phyloP scores from a whole-genome alignment of 495 filamentous ascomycete genomes.

The Penicillium tannophilum region DNA sequence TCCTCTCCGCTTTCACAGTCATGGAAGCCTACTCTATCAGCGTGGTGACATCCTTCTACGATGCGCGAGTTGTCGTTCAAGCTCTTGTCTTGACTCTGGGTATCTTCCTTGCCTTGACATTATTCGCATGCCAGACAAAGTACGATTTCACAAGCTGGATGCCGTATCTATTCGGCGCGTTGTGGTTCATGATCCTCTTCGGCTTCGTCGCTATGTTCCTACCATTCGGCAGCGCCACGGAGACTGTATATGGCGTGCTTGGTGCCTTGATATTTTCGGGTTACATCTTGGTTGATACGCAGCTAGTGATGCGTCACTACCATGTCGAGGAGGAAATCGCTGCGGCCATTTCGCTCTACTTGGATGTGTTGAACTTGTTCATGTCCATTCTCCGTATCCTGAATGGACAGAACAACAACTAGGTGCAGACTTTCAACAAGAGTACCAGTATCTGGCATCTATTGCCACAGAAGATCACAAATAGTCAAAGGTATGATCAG shows the following conservation, averaged over 20 bases:
- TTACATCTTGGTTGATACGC: constrained; percentile 95
- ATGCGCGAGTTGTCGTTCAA: constrained; percentile 79
- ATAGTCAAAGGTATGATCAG: background rate
- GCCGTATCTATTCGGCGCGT: constrained; percentile 87
- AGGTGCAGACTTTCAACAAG: constrained; percentile 15
- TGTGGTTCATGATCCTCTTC: constrained; percentile 91
- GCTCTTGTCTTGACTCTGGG: constrained; percentile 88
- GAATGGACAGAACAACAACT: constrained; percentile 87
- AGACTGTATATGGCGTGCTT: constrained; percentile 81
- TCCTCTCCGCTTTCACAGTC: constrained; percentile 88
- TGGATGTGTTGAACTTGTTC: constrained; percentile 97
- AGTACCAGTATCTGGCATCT: background rate
- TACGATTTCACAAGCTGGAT: constrained; percentile 98
- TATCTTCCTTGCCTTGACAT: constrained; percentile 88
- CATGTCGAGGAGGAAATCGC: constrained; percentile 99
- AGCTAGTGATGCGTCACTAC: constrained; percentile 90
- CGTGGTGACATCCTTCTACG: constrained; percentile 87
- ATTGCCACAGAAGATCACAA: background rate
- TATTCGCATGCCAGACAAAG: constrained; percentile 96
- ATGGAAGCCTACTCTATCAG: constrained; percentile 93
- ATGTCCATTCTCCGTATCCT: constrained; percentile 87
- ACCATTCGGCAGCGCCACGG: constrained; percentile 71
- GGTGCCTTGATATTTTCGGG: constrained; percentile 86
- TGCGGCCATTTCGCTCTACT: constrained; percentile 89
- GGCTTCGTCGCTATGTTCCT: constrained; percentile 89